Base-by-base conservation (phyloP, 768 basidiomycete genomes). In the Cystofilobasidium ferigula region DNA sequence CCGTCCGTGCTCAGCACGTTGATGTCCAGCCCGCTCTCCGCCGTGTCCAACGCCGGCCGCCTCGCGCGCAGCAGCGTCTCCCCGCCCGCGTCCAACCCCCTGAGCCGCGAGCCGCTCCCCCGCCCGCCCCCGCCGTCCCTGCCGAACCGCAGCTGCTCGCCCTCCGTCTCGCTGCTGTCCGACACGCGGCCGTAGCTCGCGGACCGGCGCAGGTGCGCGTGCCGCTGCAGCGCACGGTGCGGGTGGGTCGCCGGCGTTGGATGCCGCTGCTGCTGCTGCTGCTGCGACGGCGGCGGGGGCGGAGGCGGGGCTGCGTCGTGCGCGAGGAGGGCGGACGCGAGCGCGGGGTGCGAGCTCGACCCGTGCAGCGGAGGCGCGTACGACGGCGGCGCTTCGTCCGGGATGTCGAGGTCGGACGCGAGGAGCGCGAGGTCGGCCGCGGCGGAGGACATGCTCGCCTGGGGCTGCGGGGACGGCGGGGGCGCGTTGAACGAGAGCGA, bases 1-100 rank as follows among this genome's bases (percentile, higher is more conserved):
- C 65, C 65, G 26, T 67, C 65, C 10, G 65, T 67, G 43, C 59
- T 61, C 4, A 67, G 36, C 3, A 67, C 45, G 45, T 64, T 64
- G 45, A 64, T 57, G 24, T 64, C 63, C 10, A 42, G 26, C 18
- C 58, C 58, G 28, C 58, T 60, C 58, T 60, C 58, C 20, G 36
- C 58, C 30, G 51, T 28, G 51, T 54, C 51, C 10, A 54, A 14
- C 8, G 32, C 26, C 16, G 51, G 51, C 51, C 26, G 8, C 7
- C 51, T 6, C 5, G 28, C 2, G 2, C 51, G 51, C 8, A 47
- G 13, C 22, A 20, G 22, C 9, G 22, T 47, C 9, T 47, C 45
- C n/a, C n/a, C n/a, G n/a, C n/a, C n/a, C n/a, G n/a, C n/a, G n/a
- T n/a, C n/a, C n/a, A n/a, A n/a, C n/a, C n/a, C n/a, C n/a, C n/a